These are phyloP conservation scores for Kwoniella dejecticola DNA, from an alignment of 768 basidiomycete species.

Conservation along the genomic window DNA sequence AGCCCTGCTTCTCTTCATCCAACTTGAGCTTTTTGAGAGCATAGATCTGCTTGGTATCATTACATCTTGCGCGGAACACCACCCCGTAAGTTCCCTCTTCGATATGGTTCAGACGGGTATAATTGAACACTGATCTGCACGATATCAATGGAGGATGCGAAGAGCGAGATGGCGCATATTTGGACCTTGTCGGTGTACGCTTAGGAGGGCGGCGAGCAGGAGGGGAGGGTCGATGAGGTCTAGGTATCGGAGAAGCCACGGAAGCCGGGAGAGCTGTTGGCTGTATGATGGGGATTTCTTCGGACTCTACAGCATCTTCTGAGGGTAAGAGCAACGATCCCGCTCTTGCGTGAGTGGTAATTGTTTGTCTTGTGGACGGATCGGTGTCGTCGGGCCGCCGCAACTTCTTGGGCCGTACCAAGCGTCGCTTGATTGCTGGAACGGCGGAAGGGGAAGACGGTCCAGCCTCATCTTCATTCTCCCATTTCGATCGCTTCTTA, in stretches of 20 bases:
- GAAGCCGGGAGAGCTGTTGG: neutral
- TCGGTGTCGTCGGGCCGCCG: conserved; percentile 30
- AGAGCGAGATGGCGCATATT: conserved; percentile 65
- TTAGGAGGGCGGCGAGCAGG: conserved; percentile 2
- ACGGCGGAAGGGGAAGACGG: neutral
- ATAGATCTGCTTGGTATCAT: conserved; percentile 90
- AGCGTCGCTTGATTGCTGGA: conserved; percentile 33
- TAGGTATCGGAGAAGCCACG: neutral
- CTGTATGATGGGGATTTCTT: no score
- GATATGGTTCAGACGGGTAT: conserved; percentile 93
- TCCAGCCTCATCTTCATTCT: conserved; percentile 12
- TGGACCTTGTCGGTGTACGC: conserved; percentile 24
- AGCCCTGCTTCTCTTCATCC: conserved; percentile 97
- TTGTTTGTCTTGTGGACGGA: no score
- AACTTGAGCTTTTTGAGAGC: conserved; percentile 97
- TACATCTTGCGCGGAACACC: conserved; percentile 94
- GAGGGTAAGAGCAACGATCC: no score
- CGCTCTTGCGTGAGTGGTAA: no score
- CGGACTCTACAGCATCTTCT: no score
- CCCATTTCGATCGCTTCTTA: conserved; percentile 26
- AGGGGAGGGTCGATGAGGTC: conserved; percentile 6
- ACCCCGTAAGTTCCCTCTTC: conserved; percentile 98
- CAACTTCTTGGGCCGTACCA: conserved; percentile 38
- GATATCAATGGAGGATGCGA: conserved; percentile 76
- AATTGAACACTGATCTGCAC: conserved; percentile 90